phyloP scores from a whole-genome alignment of 2,329 filamentous ascomycete species.

The Diplocarpon rosae region DNA sequence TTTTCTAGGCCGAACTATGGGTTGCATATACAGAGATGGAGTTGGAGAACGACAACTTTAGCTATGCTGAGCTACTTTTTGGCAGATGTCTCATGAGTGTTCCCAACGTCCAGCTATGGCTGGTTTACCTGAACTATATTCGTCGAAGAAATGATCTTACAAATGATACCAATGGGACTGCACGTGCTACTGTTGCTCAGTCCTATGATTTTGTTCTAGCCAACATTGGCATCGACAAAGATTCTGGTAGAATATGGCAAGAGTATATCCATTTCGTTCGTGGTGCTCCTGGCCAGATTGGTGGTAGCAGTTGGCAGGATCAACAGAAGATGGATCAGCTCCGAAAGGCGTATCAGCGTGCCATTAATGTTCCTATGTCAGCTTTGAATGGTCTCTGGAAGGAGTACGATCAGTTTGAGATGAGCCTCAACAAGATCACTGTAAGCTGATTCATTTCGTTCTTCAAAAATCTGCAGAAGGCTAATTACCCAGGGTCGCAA shows the following conservation, averaged over 20 bases:
- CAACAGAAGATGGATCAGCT: conserved; percentile 95
- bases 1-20: conserved; percentile 74
- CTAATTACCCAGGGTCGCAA: conserved; percentile 62
- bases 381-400: conserved; percentile 84
- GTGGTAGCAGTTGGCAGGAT: conserved; percentile 86
- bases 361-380: conserved; percentile 75
- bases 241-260: conserved; percentile 81
- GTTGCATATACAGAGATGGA: conserved; percentile 83
- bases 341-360: conserved; percentile 84
- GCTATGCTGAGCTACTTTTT: conserved; percentile 74
- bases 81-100: conserved; percentile 66
- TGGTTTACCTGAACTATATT: conserved; percentile 88
- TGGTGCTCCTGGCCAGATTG: conserved; percentile 72
- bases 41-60: conserved; percentile 72
- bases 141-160: conserved; percentile 81
- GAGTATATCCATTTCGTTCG: conserved; percentile 94
- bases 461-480: too few species aligned
- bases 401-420: conserved; percentile 95
- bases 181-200: conserved; percentile 68
- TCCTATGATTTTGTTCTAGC: conserved; percentile 89
- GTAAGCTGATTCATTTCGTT: conserved; percentile 36
- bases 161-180: conserved; percentile 64
- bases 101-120: conserved; percentile 81
- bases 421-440: conserved; percentile 83
- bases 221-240: conserved; percentile 82